These are phyloP conservation scores for Isabelozyma pseudorhagii DNA, from an alignment of 805 yeast genomes.

Conservation along the genomic window DNA sequence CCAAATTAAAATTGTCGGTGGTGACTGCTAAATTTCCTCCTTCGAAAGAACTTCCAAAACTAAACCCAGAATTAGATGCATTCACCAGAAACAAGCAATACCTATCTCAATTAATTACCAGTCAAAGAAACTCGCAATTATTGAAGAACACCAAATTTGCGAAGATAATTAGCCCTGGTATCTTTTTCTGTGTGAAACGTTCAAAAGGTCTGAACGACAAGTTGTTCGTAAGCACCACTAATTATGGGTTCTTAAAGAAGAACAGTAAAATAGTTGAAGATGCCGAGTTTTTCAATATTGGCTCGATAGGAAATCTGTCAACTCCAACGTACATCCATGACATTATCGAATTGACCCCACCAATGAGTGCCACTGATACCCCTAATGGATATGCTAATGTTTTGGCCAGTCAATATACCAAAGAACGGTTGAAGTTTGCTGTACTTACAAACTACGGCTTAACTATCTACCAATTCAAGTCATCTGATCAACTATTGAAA, in stretches of 20 bases:
- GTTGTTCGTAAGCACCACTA: slow-evolving; percentile 75
- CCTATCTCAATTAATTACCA: slow-evolving; percentile 33
- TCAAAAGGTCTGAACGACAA: slow-evolving; percentile 39
- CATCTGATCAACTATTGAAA: slow-evolving; percentile 77
- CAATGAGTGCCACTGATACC: slow-evolving; percentile 66
- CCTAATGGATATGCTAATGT: slow-evolving; percentile 85
- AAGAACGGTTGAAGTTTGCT: slow-evolving; percentile 68
- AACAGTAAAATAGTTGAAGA: slow-evolving; percentile 73
- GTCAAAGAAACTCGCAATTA: slow-evolving; percentile 52
- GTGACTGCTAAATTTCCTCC: slow-evolving; percentile 65
- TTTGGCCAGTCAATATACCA: slow-evolving; percentile 80
- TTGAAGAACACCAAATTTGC: slow-evolving; percentile 57
- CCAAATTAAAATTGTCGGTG: slow-evolving; percentile 31
- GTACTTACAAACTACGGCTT: slow-evolving; percentile 79
- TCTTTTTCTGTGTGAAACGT: slow-evolving; percentile 66
- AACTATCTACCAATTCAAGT: slow-evolving; percentile 69
- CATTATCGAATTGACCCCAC: slow-evolving; percentile 65
- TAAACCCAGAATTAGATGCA: slow-evolving; percentile 40
- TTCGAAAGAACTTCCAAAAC: slow-evolving; percentile 41
- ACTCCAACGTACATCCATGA: slow-evolving; percentile 54
- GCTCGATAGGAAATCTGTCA: slow-evolving; percentile 15
- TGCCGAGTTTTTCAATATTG: slow-evolving; percentile 59
- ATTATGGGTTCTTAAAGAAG: slow-evolving; percentile 78
- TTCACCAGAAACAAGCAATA: slow-evolving; percentile 41
- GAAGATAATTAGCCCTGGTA: slow-evolving; percentile 78